Evolutionary conservation across 331 rosid species (phyloP).

Genomic region (Ulmus americana): DNA sequence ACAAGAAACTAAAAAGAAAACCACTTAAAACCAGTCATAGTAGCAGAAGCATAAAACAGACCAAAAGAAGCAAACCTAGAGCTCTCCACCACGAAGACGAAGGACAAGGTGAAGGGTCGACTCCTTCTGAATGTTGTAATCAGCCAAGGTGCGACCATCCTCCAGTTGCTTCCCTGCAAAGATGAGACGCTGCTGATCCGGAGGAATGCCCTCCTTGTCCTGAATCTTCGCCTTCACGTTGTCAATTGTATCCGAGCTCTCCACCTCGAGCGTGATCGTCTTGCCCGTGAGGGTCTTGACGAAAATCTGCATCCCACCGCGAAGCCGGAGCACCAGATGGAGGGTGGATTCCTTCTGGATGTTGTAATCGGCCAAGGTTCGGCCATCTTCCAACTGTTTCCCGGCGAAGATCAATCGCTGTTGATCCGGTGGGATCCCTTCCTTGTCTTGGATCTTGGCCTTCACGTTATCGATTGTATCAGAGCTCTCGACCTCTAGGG

Average conservation of each 20-base stretch:
- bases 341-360: slow-evolving; percentile 40
- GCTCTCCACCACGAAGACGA: slow-evolving; percentile 18
- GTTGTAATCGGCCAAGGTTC: slow-evolving; percentile 34
- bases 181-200: slow-evolving; percentile 27
- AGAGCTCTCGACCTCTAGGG: slow-evolving; percentile 34
- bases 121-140: slow-evolving; percentile 31
- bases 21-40: too few species aligned
- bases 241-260: slow-evolving; percentile 31
- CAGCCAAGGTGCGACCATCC: slow-evolving; percentile 29
- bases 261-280: slow-evolving; percentile 38
- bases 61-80: too few species aligned
- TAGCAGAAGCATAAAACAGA: too few species aligned
- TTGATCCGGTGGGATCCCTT: slow-evolving; percentile 40
- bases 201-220: slow-evolving; percentile 31
- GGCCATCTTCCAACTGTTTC: slow-evolving; percentile 33
- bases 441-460: slow-evolving; percentile 42
- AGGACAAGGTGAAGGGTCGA: slow-evolving; percentile 28
- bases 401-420: slow-evolving; percentile 42
- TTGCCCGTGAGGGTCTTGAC: slow-evolving; percentile 37
- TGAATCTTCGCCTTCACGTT: slow-evolving; percentile 34
- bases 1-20: too few species aligned
- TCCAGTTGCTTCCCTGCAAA: slow-evolving; percentile 30
- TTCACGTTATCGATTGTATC: slow-evolving; percentile 43
- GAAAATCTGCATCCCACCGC: slow-evolving; percentile 36
- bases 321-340: slow-evolving; percentile 31